A percentile compares a stretch with the other conserved stretches of the same genome.
Conservation (phyloP, 2,329 filamentous ascomycete genomes). For the Raffaelea arxii region DNA sequence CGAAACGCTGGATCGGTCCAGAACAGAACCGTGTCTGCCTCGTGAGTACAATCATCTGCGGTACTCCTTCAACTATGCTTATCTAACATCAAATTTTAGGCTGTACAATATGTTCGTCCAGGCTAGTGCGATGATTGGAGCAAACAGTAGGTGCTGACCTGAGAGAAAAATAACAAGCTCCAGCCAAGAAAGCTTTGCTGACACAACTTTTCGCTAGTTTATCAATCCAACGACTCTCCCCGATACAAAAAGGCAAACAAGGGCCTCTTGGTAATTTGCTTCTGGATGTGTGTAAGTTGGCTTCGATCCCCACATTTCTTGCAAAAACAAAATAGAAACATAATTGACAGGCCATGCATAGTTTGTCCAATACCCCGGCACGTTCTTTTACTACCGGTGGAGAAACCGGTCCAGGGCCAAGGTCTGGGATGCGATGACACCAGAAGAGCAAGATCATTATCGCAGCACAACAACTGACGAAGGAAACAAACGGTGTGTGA, state of each 20-base stretch:
- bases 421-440: constrained; percentile 27
- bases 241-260: constrained; percentile 29
- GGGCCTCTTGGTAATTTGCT: constrained; percentile 24
- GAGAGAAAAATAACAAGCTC: too few species aligned
- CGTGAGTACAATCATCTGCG: constrained; percentile 15
- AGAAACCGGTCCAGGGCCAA: constrained; percentile 26
- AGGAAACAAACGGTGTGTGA: constrained; percentile 27
- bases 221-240: constrained; percentile 24
- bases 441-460: constrained; percentile 31
- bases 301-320: constrained; percentile 17
- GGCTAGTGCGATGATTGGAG: constrained; percentile 27
- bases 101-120: constrained; percentile 42
- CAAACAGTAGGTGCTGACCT: constrained; percentile 14
- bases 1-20: constrained; percentile 48
- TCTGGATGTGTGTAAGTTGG: constrained; percentile 15
- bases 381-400: constrained; percentile 28
- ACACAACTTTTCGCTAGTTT: not conserved
- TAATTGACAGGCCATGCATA: constrained; percentile 8
- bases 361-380: constrained; percentile 25
- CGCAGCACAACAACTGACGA: constrained; percentile 32
- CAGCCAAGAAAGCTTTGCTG: too few species aligned
- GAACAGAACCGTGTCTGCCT: constrained; percentile 41
- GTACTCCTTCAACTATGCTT: not conserved
- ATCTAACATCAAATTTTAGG: constrained; percentile 17
- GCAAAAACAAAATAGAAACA: not conserved